Percentiles rank a stretch among this genome's conserved stretches.
phyloP scores from a whole-genome alignment of 2,329 filamentous ascomycete genomes.

The Dryadomyces quercivorus region DNA sequence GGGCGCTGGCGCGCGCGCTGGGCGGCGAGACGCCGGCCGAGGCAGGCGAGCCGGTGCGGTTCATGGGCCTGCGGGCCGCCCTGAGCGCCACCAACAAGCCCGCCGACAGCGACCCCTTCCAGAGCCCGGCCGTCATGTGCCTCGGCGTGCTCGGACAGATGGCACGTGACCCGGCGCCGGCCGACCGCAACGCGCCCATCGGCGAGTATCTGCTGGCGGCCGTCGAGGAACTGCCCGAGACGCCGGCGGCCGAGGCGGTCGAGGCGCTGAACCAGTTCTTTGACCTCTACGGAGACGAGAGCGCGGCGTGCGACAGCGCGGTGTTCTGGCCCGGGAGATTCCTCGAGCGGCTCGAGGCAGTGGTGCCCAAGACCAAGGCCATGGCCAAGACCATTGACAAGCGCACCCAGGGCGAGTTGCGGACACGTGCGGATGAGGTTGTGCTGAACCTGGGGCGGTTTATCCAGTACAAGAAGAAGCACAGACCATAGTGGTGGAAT shows the following conservation, averaged over 20 bases:
- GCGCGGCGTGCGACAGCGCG: conserved; percentile 41
- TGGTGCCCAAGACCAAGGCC: conserved; percentile 38
- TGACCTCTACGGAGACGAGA: conserved; percentile 54
- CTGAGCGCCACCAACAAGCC: conserved; percentile 18
- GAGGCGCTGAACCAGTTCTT: conserved; percentile 56
- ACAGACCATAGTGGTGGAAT: conserved; percentile 14
- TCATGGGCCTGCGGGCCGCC: conserved; percentile 53
- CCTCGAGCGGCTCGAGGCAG: conserved; percentile 43
- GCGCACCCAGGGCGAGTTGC: conserved; percentile 41
- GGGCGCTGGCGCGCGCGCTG: conserved; percentile 49
- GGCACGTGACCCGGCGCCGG: conserved; percentile 40
- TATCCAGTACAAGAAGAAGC: conserved; percentile 52
- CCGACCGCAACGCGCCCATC: conserved; percentile 46
- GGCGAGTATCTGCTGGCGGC: conserved; percentile 50
- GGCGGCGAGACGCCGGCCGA: conserved; percentile 34
- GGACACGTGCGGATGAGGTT: conserved; percentile 47
- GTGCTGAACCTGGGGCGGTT: conserved; percentile 49
- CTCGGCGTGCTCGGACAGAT: conserved; percentile 54
- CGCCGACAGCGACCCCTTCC: conserved; percentile 42
- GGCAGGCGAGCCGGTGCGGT: conserved; percentile 45
- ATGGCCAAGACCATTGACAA: conserved; percentile 51
- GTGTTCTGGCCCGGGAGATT: conserved; percentile 55
- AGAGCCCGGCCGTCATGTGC: conserved; percentile 52
- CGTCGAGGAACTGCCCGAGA: conserved; percentile 34
- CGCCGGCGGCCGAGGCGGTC: conserved; percentile 43